Base-by-base conservation (phyloP, 73 alveolate species). In the Tetrahymena elliotti region DNA sequence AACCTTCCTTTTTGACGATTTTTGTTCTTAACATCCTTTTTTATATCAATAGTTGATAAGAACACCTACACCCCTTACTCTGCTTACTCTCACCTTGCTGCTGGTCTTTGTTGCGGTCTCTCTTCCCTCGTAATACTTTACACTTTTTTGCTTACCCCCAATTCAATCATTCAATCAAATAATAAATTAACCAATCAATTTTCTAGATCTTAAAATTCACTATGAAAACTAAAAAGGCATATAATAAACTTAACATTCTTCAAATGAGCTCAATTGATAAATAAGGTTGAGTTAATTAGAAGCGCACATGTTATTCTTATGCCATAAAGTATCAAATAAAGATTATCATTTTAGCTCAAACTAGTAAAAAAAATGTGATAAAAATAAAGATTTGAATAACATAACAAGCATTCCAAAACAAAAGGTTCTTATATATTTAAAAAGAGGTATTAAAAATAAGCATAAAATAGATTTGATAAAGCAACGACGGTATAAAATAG, bases 81-180 rank as follows among this genome's bases (percentile, higher is more conserved):
- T 15, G 99, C 99, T 88, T 99, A 98, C 97, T 96, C 98, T 68
- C 99, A 98, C 96, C 97, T 99, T 82, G 98, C 99, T 93, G 98
- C 99, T 13, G 99, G 99, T 47, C 96, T 97, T 52, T 97, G 99
- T 96, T 98, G 99, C 97, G 99, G 99, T 31, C 96, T 98, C 97
- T 96, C 99, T 96, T 97, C 99, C 31, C 96, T 99, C 96, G 99
- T 97, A 97, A 95, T 84, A 39, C 9, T 68, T 35, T n/a, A 35
- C n/a, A 2, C 34, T 22, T 68, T 68, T 68, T 68, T 31, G 0
- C 18, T 27, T 36, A 27, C 6, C 88, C 88, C 88, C 88, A n/a
- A 3, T 27, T 68, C 38, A 68, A 24, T 68, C 38, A 68, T 2
- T 31, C 36, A 68, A n/a, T 68, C 20, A 27, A 68, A 10, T 7